These are phyloP conservation scores for Boletellus sp. DNA, from an alignment of 768 basidiomycete genomes.

Conservation along the genomic window DNA sequence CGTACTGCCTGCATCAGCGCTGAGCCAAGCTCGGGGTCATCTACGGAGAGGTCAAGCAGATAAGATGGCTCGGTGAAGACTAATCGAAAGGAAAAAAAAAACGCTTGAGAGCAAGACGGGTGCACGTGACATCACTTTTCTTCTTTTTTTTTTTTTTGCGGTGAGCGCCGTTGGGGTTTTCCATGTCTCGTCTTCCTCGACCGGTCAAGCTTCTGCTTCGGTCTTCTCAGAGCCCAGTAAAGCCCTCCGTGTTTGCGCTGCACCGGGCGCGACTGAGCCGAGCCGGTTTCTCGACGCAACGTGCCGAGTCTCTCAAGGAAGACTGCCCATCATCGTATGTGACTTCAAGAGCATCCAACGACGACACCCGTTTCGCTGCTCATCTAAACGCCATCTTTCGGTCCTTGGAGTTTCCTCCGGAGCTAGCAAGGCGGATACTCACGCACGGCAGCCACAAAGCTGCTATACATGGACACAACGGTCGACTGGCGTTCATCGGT, in stretches of 20 bases:
- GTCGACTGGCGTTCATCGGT: conserved; percentile 71
- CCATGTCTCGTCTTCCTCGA: conserved; percentile 24
- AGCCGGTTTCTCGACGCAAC: conserved; percentile 15
- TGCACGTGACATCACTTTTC: conserved; percentile 24
- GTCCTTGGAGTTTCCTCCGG: conserved; percentile 64
- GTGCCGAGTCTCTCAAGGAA: background rate
- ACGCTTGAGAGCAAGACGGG: background rate
- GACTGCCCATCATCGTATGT: conserved; percentile 1
- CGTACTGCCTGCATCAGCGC: background rate
- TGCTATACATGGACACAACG: conserved; percentile 67
- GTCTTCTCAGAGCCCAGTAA: conserved; percentile 8
- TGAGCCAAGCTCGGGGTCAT: too few species aligned
- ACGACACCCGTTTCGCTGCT: conserved; percentile 36
- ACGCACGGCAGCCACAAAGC: conserved; percentile 75
- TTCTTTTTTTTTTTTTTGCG: too few species aligned
- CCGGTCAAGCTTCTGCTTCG: conserved; percentile 10
- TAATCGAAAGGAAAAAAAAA: too few species aligned
- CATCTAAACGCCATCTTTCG: conserved; percentile 64
- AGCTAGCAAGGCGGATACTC: conserved; percentile 67
- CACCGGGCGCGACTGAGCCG: conserved; percentile 11
- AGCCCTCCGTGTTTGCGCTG: conserved; percentile 10
- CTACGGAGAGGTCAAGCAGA: too few species aligned
- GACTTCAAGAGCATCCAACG: conserved; percentile 3
- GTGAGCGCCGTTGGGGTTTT: background rate
- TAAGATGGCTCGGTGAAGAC: background rate